Conservation (phyloP, 345 rosid species). For the Balakata baccata region DNA sequence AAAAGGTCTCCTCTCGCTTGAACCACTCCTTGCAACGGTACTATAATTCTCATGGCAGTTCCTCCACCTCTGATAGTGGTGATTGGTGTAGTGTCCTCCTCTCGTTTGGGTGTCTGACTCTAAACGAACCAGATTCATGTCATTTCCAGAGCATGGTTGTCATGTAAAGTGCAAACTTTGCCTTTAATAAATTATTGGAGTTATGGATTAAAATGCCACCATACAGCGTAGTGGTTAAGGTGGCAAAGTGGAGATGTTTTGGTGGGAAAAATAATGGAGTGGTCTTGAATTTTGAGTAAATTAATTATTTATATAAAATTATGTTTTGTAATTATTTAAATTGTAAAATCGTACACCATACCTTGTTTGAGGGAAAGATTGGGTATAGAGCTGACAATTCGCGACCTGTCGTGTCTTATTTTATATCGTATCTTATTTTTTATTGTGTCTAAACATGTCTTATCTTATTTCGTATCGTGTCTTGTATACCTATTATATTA, state of each 20-base stretch:
- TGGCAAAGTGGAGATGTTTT: background rate
- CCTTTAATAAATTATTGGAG: too few species aligned
- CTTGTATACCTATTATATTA: too few species aligned
- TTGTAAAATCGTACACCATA: conserved; percentile 24
- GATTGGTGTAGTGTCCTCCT: conserved; percentile 29
- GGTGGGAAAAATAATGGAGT: background rate
- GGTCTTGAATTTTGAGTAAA: conserved; percentile 4
- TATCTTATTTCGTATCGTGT: too few species aligned
- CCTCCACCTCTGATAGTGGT: conserved; percentile 30
- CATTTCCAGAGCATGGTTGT: conserved; percentile 38
- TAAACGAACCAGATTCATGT: conserved; percentile 45
- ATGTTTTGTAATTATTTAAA: background rate
- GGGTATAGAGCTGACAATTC: conserved; percentile 37
- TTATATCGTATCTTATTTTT: too few species aligned
- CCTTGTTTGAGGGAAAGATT: conserved; percentile 28
- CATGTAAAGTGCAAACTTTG: too few species aligned
- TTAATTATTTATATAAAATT: background rate
- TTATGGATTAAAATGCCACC: conserved; percentile 26
- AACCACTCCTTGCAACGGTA: conserved; percentile 87
- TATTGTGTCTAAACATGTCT: too few species aligned
- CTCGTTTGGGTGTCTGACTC: conserved; percentile 39
- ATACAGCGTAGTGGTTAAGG: background rate
- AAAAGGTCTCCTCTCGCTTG: conserved; percentile 92
- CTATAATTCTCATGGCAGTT: conserved; percentile 87
- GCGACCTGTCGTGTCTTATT: too few species aligned